A percentile compares a stretch with the other conserved stretches of the same genome.
Conservation (phyloP, 768 basidiomycete genomes). For the Lentinula boryana region DNA sequence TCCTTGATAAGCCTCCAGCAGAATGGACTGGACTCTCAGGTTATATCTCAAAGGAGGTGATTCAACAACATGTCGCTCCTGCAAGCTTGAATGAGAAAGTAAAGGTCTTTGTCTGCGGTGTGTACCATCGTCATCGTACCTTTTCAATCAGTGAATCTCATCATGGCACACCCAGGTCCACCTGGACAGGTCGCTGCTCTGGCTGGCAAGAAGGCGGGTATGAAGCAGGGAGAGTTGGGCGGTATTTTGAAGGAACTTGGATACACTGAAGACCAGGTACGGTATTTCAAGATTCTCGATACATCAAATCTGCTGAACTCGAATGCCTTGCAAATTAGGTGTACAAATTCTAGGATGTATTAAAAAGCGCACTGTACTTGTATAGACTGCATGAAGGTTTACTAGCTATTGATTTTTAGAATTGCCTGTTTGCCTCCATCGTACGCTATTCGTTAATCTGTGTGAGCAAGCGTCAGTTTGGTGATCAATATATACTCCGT, state of each 20-base stretch:
- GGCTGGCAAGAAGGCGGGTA: conserved; percentile 84
- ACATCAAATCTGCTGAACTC: background rate
- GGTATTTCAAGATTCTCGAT: background rate
- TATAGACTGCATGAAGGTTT: background rate
- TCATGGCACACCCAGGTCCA: conserved; percentile 42
- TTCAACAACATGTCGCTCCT: conserved; percentile 68
- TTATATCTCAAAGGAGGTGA: conserved; percentile 64
- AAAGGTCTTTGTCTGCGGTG: conserved; percentile 88
- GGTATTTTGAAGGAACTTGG: conserved; percentile 67
- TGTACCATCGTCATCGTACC: conserved; percentile 16
- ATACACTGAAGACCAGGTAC: conserved; percentile 81
- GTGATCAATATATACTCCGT: no score
- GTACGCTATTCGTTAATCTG: no score
- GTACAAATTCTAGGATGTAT: background rate
- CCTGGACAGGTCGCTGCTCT: conserved; percentile 86
- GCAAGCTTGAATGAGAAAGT: conserved; percentile 66
- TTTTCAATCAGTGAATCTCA: background rate
- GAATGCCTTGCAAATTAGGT: background rate
- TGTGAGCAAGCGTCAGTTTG: no score
- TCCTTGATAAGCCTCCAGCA: conserved; percentile 68
- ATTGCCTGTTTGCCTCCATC: no score
- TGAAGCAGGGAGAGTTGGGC: conserved; percentile 76
- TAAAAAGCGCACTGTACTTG: background rate
- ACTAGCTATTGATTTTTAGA: no score
- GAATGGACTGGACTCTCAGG: conserved; percentile 67